phyloP scores from a whole-genome alignment of 768 basidiomycete species.

The Naganishia vishniacii region DNA sequence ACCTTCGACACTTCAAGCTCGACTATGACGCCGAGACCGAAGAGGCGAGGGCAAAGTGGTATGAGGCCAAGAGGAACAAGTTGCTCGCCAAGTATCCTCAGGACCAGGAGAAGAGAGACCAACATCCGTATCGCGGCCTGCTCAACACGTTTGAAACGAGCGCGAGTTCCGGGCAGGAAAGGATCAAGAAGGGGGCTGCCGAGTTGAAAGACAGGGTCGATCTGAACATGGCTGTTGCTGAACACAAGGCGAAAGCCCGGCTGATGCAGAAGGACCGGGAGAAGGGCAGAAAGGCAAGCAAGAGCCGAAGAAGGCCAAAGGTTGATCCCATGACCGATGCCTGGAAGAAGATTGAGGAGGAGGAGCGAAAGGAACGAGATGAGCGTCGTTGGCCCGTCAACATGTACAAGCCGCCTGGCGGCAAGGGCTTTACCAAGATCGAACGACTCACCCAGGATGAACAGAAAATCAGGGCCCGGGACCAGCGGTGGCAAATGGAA shows the following conservation, averaged over 20 bases:
- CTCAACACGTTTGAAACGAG: not conserved
- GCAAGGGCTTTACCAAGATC: slow-evolving; percentile 6
- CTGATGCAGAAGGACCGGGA: not conserved
- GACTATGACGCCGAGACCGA: slow-evolving; percentile 7
- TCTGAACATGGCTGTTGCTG: not conserved
- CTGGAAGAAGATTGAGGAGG: not conserved
- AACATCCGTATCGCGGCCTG: not conserved
- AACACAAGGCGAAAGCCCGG: not conserved
- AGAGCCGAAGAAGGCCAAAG: not conserved
- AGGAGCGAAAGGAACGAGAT: slow-evolving; percentile 2
- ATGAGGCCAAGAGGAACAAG: slow-evolving; percentile 13
- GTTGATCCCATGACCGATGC: not conserved
- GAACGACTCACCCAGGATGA: not conserved
- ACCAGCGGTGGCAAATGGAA: not conserved
- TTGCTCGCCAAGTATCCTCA: slow-evolving; percentile 7
- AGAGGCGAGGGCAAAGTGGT: slow-evolving; percentile 18
- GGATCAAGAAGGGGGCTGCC: not conserved
- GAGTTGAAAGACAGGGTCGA: not conserved
- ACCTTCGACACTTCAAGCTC: slow-evolving; percentile 19
- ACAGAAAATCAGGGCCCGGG: not conserved
- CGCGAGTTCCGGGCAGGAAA: not conserved
- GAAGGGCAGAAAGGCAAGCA: not conserved
- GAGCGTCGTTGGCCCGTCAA: slow-evolving; percentile 3
- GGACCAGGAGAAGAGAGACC: not conserved
- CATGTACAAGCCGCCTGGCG: not conserved